Evolutionary conservation across 2,329 filamentous ascomycete genomes (phyloP).

Genomic region (Phialophora chinensis): DNA sequence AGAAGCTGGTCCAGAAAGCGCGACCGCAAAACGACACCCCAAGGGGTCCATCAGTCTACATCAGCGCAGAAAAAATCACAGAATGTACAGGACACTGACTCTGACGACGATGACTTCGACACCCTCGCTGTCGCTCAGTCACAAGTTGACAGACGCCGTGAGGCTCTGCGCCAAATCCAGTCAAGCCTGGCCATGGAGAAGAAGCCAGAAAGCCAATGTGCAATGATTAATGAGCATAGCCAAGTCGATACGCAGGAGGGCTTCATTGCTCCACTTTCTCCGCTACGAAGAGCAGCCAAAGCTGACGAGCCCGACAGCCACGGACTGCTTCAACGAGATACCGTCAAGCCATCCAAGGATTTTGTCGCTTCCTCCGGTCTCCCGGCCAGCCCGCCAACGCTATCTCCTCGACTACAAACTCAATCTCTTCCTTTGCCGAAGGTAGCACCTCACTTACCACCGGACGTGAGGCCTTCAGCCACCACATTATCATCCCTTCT

Average conservation of each 20-base stretch:
- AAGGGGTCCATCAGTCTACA: background rate
- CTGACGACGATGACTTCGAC: conserved; percentile 32
- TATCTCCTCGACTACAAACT: background rate
- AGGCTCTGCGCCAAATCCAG: conserved; percentile 28
- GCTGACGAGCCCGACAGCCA: background rate
- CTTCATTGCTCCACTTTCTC: background rate
- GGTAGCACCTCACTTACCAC: conserved; percentile 2
- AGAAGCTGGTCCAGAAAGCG: conserved; percentile 1
- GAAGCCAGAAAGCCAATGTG: background rate
- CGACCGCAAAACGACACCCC: background rate
- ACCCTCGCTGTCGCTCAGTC: conserved; percentile 25
- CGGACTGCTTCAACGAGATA: background rate
- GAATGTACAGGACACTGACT: conserved; percentile 14
- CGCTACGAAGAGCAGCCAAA: background rate
- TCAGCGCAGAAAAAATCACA: background rate
- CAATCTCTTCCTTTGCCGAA: background rate
- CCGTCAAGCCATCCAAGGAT: background rate
- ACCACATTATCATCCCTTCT: conserved; percentile 34
- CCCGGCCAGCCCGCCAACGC: background rate
- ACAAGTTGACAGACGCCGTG: conserved; percentile 27
- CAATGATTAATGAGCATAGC: background rate
- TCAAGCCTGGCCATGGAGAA: conserved; percentile 1
- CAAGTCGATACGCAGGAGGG: background rate
- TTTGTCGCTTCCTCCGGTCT: background rate
- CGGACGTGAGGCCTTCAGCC: conserved; percentile 31